Conservation (phyloP, 768 basidiomycete species). For the Daedalea quercina region DNA sequence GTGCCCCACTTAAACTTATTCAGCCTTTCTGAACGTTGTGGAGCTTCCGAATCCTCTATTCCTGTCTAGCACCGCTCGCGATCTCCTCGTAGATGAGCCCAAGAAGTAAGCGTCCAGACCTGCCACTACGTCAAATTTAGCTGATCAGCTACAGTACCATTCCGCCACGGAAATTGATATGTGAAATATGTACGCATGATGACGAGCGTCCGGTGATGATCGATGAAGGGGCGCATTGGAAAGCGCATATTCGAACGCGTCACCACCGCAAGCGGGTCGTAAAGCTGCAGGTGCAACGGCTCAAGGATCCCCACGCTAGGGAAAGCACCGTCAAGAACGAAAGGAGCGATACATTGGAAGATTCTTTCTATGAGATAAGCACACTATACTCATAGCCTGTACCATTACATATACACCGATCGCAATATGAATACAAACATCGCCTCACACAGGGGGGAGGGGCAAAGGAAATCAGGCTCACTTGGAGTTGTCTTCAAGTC, state of each 20-base stretch:
- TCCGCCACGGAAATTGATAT: constrained; percentile 50
- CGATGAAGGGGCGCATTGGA: constrained; percentile 48
- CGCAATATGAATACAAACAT: too few species aligned
- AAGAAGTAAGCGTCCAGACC: not conserved
- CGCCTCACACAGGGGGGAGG: too few species aligned
- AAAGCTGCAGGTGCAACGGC: not conserved
- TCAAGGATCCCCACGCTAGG: not conserved
- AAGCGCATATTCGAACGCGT: constrained; percentile 48
- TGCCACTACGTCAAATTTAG: constrained; percentile 20
- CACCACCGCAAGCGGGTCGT: constrained; percentile 39
- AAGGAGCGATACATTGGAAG: not conserved
- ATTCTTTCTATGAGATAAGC: not conserved
- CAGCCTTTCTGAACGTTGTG: constrained; percentile 50
- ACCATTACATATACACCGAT: too few species aligned
- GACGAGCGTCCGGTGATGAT: constrained; percentile 55
- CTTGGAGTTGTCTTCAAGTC: too few species aligned
- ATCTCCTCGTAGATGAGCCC: constrained; percentile 33
- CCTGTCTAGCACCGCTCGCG: constrained; percentile 48
- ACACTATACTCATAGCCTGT: not conserved
- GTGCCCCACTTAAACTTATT: not conserved
- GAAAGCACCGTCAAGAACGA: not conserved
- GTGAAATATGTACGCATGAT: constrained; percentile 56
- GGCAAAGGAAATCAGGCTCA: too few species aligned
- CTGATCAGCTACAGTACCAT: constrained; percentile 47
- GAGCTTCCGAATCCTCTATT: constrained; percentile 49